Evolutionary conservation across 2,329 filamentous ascomycete genomes (phyloP).

Genomic region (Exophiala mesophila): DNA sequence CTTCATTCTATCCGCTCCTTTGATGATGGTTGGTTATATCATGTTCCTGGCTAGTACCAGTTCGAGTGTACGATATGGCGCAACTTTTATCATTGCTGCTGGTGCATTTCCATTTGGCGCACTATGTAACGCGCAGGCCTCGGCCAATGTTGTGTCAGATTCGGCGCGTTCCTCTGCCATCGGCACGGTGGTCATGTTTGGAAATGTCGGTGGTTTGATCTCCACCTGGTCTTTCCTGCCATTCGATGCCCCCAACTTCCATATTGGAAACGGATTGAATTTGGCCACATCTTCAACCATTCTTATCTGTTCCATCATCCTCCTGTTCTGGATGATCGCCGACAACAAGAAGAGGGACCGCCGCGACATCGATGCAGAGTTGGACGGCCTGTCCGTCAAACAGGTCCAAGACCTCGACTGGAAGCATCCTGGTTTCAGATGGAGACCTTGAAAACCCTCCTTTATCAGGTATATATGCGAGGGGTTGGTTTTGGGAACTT

Average conservation of each 20-base stretch:
- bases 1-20: constrained; percentile 54
- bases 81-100: constrained; percentile 63
- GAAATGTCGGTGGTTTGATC: constrained; percentile 66
- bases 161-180: constrained; percentile 64
- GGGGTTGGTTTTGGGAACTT: no score
- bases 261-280: constrained; percentile 68
- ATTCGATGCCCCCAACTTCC: constrained; percentile 61
- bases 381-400: constrained; percentile 50
- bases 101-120: constrained; percentile 61
- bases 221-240: constrained; percentile 62
- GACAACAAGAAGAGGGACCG: constrained; percentile 57
- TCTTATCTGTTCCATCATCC: constrained; percentile 45
- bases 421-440: constrained; percentile 62
- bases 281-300: constrained; percentile 56
- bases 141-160: constrained; percentile 67
- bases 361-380: constrained; percentile 52
- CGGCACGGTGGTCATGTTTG: constrained; percentile 65
- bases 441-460: constrained; percentile 49
- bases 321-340: constrained; percentile 57
- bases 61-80: constrained; percentile 58
- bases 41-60: constrained; percentile 60
- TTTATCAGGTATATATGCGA: no score
- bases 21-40: constrained; percentile 65
- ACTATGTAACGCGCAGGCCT: constrained; percentile 62
- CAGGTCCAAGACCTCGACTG: constrained; percentile 60